Conservation (phyloP, 345 rosid species). For the Eucalyptus lansdowneana region DNA sequence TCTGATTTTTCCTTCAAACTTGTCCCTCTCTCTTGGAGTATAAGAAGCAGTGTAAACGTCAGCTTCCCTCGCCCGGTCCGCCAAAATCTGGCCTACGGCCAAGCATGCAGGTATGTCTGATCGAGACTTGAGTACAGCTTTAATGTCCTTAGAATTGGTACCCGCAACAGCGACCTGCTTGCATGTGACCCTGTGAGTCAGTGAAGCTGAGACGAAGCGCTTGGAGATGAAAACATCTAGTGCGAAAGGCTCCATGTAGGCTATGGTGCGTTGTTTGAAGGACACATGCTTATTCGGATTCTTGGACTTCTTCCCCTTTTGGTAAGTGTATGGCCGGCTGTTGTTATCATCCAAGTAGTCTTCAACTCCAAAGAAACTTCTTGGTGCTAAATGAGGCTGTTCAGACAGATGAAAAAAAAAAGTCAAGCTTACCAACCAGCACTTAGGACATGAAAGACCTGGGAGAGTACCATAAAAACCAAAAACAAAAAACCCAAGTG, state of each 20-base stretch:
- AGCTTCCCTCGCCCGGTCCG: conserved; percentile 83
- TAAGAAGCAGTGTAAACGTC: conserved; percentile 80
- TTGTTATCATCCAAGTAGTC: conserved; percentile 84
- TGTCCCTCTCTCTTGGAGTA: conserved; percentile 83
- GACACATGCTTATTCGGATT: conserved; percentile 71
- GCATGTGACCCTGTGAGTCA: conserved; percentile 83
- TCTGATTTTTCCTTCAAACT: conserved; percentile 91
- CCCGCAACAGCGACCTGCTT: conserved; percentile 96
- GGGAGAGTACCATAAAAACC: too few species aligned
- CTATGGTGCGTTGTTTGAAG: conserved; percentile 71
- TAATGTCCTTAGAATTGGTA: conserved; percentile 90
- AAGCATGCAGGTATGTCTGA: conserved; percentile 87
- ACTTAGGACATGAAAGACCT: background rate
- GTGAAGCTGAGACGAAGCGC: conserved; percentile 83
- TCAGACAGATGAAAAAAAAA: background rate
- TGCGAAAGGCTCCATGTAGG: conserved; percentile 87
- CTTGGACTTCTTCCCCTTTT: conserved; percentile 77
- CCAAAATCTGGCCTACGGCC: conserved; percentile 61
- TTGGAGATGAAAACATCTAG: conserved; percentile 84
- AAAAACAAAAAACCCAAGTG: fast-evolving
- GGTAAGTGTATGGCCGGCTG: conserved; percentile 81
- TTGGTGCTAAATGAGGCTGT: conserved; percentile 48
- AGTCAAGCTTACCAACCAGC: background rate
- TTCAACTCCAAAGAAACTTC: conserved; percentile 97
- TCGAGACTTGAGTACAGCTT: conserved; percentile 73